Evolutionary conservation across 2,329 filamentous ascomycete species (phyloP).

Genomic region (Dryadomyces quercus-mongolicae): DNA sequence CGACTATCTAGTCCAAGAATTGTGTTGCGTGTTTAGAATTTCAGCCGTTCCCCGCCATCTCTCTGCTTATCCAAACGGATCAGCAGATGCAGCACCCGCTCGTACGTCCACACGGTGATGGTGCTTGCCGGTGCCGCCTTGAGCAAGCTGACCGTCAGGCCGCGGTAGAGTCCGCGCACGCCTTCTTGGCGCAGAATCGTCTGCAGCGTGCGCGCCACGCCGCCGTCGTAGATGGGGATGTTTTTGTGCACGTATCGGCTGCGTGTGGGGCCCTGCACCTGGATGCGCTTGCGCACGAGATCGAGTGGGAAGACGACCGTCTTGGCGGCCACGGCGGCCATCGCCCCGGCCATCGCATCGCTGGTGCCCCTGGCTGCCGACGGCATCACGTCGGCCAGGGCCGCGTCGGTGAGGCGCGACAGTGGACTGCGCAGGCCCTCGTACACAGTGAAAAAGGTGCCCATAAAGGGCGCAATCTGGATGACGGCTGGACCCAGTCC

Average conservation of each 20-base stretch:
- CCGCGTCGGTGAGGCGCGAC: conserved; percentile 22
- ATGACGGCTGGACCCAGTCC: conserved; percentile 69
- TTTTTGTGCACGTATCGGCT: conserved; percentile 69
- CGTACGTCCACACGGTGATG: conserved; percentile 92
- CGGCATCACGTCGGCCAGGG: neutral
- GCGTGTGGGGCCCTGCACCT: conserved; percentile 87
- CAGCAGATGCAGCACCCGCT: conserved; percentile 55
- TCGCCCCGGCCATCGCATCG: conserved; percentile 71
- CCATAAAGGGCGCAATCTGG: conserved; percentile 95
- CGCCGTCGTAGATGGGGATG: conserved; percentile 68
- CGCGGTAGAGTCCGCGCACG: conserved; percentile 70
- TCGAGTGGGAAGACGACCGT: conserved; percentile 88
- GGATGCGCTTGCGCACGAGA: conserved; percentile 80
- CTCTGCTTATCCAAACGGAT: conserved; percentile 21
- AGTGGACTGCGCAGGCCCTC: conserved; percentile 59
- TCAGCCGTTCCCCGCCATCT: neutral
- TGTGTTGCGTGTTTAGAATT: no score
- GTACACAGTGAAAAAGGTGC: conserved; percentile 85
- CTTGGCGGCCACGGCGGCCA: conserved; percentile 73
- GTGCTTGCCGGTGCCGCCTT: conserved; percentile 92
- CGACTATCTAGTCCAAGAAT: no score
- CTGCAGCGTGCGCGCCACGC: conserved; percentile 52
- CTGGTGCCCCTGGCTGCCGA: conserved; percentile 54
- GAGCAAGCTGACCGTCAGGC: conserved; percentile 74
- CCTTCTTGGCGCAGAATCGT: conserved; percentile 65